These are phyloP conservation scores for Venustampulla echinocandica DNA, from an alignment of 495 filamentous ascomycete species.

Conservation along the genomic window DNA sequence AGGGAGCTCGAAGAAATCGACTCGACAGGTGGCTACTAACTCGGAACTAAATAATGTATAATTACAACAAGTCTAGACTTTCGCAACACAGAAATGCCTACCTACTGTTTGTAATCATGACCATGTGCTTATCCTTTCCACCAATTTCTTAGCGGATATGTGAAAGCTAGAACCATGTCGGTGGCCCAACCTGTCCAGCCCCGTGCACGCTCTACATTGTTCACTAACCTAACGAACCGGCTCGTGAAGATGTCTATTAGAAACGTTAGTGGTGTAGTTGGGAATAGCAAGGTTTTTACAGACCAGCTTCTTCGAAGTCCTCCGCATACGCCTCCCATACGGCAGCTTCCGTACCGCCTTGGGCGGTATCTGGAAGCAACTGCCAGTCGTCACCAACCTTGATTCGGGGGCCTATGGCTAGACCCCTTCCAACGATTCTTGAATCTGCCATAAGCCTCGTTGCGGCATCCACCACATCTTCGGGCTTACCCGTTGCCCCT, in stretches of 20 bases:
- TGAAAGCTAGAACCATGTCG: conserved; percentile 35
- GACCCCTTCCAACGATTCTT: conserved; percentile 38
- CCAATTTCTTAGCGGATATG: conserved; percentile 10
- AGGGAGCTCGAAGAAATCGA: too few relatives aligned
- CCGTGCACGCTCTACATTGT: conserved; percentile 32
- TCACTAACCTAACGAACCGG: conserved; percentile 38
- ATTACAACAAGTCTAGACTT: too few relatives aligned
- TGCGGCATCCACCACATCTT: conserved; percentile 48
- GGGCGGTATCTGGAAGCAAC: conserved; percentile 21
- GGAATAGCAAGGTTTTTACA: not conserved
- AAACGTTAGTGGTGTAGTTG: not conserved
- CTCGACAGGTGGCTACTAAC: too few relatives aligned
- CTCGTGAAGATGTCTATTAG: conserved; percentile 37
- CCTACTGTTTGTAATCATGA: too few relatives aligned
- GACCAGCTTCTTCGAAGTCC: conserved; percentile 42
- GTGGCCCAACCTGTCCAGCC: conserved; percentile 42
- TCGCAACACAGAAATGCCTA: too few relatives aligned
- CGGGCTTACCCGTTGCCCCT: conserved; percentile 36
- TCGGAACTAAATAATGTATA: too few relatives aligned
- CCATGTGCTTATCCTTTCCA: not conserved
- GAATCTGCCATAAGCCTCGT: conserved; percentile 40
- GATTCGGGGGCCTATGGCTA: conserved; percentile 48
- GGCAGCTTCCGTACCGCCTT: conserved; percentile 29
- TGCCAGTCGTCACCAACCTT: conserved; percentile 33
- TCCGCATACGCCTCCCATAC: conserved; percentile 51